Evolutionary conservation across 345 rosid genomes (phyloP), one percentile per base, ranked within the genome.

Genomic region (Cardamine chenopodiifolia): DNA sequence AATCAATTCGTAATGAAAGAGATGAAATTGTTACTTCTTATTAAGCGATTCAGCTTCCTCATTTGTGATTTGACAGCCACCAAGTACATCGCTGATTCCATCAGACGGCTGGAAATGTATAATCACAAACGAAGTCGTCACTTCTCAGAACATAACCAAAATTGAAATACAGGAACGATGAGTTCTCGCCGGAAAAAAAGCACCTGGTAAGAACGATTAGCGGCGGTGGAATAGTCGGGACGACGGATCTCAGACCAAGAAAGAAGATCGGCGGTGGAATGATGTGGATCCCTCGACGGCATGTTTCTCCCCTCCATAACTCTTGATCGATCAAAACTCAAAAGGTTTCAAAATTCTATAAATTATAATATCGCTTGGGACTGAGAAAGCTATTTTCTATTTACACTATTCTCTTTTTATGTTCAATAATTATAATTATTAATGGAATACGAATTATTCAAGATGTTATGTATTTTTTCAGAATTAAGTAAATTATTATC

Each of bases 201-300:
- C 11, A 71, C 84, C 83, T 77, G 83, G 68, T 74, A 76, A 53
- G 81, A 74, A 40, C 76, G 83, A 64, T 20, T 62, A 78, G 82
- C 70, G 66, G 75, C 52, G 62, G 80, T 67, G 78, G 76, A 62
- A 45, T 65, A 56, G 12, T 45, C 42, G 2, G 86, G 81, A 20
- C 71, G 86, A 45, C 85, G 86, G 62, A 72, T 75, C 80, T 92
- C 91, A 6, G 90, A 68, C 98, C 96, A 92, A 18, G 92, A 79
- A 55, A 92, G 94, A 49, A 95, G 92, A 88, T 92, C 97, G 80
- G 92, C 87, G 52, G 97, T 92, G 57, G 91, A 84, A 42, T 84
- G 85, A 81, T 92, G 86, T 14, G 99, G 81, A 75, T 95, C 83
- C 82, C 85, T 85, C 58, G 85, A 88, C 66, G 91, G 87, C 14